A percentile compares a stretch with the other conserved stretches of the same genome.
These are phyloP conservation scores for Geotrichum europaeum DNA, from an alignment of 1,139 yeast species.

Conservation along the genomic window DNA sequence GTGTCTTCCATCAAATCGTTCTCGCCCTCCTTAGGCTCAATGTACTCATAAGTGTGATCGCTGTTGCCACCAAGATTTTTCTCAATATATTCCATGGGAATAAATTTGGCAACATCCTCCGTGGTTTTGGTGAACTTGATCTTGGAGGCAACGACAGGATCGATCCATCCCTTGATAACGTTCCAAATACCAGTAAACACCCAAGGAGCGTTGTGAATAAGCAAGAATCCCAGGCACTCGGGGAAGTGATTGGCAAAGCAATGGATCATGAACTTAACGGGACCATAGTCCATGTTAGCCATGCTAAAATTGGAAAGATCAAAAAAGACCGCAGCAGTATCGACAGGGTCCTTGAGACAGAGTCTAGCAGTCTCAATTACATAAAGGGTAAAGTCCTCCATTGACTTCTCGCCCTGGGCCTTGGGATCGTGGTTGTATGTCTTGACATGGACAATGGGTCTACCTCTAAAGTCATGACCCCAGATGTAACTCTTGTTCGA, in stretches of 20 bases:
- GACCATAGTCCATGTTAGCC: slow-evolving; percentile 76
- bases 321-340: slow-evolving; percentile 67
- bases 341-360: slow-evolving; percentile 55
- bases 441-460: slow-evolving; percentile 67
- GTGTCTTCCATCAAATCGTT: slow-evolving; percentile 41
- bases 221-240: slow-evolving; percentile 66
- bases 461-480: slow-evolving; percentile 57
- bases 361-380: slow-evolving; percentile 67
- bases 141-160: slow-evolving; percentile 81
- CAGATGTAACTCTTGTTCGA: slow-evolving; percentile 57
- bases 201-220: slow-evolving; percentile 89
- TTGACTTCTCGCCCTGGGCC: slow-evolving; percentile 62
- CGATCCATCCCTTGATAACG: slow-evolving; percentile 77
- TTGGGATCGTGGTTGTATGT: slow-evolving; percentile 68
- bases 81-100: slow-evolving; percentile 52
- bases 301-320: slow-evolving; percentile 70
- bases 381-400: slow-evolving; percentile 59
- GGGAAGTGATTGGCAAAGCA: slow-evolving; percentile 87
- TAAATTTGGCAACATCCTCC: slow-evolving; percentile 53
- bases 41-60: slow-evolving; percentile 48
- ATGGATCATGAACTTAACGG: slow-evolving; percentile 70
- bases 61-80: slow-evolving; percentile 62
- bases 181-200: slow-evolving; percentile 83
- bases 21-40: slow-evolving; percentile 50
- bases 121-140: slow-evolving; percentile 61